These are phyloP conservation scores for Saccharomyces hybrid DNA, from an alignment of 1,139 yeast species.

Conservation along the genomic window DNA sequence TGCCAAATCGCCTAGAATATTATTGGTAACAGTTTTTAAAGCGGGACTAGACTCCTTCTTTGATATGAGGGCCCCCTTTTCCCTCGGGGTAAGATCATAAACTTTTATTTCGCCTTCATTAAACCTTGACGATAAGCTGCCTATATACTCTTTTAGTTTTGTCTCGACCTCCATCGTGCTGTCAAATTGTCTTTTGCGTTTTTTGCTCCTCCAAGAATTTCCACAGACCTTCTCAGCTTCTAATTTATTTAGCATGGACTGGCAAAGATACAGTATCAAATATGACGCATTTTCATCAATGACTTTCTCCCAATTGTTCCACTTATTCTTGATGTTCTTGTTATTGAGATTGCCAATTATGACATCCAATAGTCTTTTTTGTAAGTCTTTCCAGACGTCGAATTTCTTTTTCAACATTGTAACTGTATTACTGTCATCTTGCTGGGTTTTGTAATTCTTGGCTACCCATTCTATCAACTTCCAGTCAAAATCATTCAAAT, in stretches of 20 bases:
- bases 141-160: constrained; percentile 17
- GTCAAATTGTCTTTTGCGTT: constrained; percentile 5
- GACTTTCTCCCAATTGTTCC: constrained; percentile 7
- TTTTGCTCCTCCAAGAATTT: background rate
- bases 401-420: constrained; percentile 4
- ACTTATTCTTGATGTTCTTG: constrained; percentile 3
- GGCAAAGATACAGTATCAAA: background rate
- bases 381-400: constrained; percentile 5
- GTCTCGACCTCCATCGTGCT: constrained; percentile 33
- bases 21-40: constrained; percentile 23
- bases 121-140: constrained; percentile 11
- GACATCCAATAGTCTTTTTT: constrained; percentile 4
- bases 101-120: constrained; percentile 5
- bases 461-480: constrained; percentile 19
- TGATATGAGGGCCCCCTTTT: constrained; percentile 5
- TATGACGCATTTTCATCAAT: constrained; percentile 3
- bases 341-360: constrained; percentile 5
- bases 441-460: constrained; percentile 1
- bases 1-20: constrained; percentile 27
- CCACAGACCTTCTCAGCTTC: background rate
- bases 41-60: constrained; percentile 24
- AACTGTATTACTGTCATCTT: background rate
- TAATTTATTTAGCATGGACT: background rate
- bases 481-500: constrained; percentile 17
- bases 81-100: constrained; percentile 5